Conservation (phyloP, 768 basidiomycete species). For the Exidia glandulosa region DNA sequence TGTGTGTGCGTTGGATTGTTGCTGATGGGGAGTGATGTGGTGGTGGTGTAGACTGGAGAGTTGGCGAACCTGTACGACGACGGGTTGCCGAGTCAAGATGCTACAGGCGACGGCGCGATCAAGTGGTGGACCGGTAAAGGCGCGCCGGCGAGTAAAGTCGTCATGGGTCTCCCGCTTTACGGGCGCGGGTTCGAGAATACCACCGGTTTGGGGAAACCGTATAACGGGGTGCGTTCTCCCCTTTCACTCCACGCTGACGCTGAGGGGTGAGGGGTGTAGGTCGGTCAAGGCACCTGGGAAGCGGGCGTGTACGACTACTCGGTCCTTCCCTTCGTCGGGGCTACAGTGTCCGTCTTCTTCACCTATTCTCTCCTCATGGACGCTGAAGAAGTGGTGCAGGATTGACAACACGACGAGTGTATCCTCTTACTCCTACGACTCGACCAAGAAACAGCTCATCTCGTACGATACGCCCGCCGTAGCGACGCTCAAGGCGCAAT, state of each 20-base stretch:
- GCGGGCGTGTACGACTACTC: slow-evolving; percentile 73
- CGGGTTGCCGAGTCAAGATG: slow-evolving; percentile 28
- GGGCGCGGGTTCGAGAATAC: slow-evolving; percentile 71
- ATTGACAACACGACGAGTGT: slow-evolving; percentile 58
- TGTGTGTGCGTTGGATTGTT: neutral
- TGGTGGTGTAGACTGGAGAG: slow-evolving; percentile 31
- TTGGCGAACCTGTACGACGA: slow-evolving; percentile 65
- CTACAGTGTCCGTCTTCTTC: slow-evolving; percentile 22
- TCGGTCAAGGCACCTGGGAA: slow-evolving; percentile 61
- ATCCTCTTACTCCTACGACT: slow-evolving; percentile 70
- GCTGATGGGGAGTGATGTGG: neutral
- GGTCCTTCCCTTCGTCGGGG: slow-evolving; percentile 42
- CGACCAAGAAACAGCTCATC: slow-evolving; percentile 53
- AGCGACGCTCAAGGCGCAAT: slow-evolving; percentile 53
- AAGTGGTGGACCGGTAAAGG: slow-evolving; percentile 49
- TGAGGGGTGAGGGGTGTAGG: no score
- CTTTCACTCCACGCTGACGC: no score
- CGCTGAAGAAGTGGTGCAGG: slow-evolving; percentile 22
- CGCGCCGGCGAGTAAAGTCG: slow-evolving; percentile 54
- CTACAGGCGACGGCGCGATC: slow-evolving; percentile 59
- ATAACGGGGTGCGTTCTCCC: no score
- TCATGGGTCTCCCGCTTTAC: slow-evolving; percentile 73
- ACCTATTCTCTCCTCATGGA: neutral
- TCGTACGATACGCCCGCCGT: slow-evolving; percentile 70
- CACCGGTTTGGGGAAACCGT: slow-evolving; percentile 51